Base-by-base conservation (phyloP, 164 flowering plant species). In the Stephania japonica region DNA sequence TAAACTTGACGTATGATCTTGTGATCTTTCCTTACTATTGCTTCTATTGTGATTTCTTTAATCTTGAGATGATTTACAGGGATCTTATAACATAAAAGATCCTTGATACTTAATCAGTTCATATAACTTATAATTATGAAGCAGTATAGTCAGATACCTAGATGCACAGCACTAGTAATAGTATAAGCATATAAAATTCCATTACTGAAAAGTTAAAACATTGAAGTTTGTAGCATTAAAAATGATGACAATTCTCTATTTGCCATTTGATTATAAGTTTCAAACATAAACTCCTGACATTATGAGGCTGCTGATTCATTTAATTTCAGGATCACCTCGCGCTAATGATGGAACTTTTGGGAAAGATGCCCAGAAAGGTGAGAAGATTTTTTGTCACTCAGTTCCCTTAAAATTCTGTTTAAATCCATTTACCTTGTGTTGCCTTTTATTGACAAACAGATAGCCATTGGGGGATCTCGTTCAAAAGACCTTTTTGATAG, bases 291-390 rank as follows among this genome's bases (percentile, higher is more conserved):
- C 62, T 26, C 42, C 25, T 42, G 23, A 41, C 32, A 47, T 44
- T 53, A 23, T 41, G 38, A 10, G 27, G 32, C 53, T 11, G 5
- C 14, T 68, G 7, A 27, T 59, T 59, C 27, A 25, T 38, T 41
- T 69, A 61, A 12, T 81, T 81, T 80, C 86, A 92, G 98, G 99
- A 94, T 82, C 99, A 94, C 83, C 93, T 94, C 76, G 99, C 99
- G 79, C 75, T 87, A 71, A 94, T 94, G 97, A 92, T 92, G 97
- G 99, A 94, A 81, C 86, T 91, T 66, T 89, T 94, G 43, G 99
- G 99, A 65, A 94, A 94, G 86, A 90, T 94, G 72, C 98, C 99
- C 44, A 75, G 89, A 75, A 94, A 94, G 97, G 99, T 94, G 78
- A 81, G 78, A 70, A 72, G 7, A 68, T 38, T 27, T 7, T 13